phyloP scores from a whole-genome alignment of 129 eudicot species.

The Helichrysum umbraculigerum region DNA sequence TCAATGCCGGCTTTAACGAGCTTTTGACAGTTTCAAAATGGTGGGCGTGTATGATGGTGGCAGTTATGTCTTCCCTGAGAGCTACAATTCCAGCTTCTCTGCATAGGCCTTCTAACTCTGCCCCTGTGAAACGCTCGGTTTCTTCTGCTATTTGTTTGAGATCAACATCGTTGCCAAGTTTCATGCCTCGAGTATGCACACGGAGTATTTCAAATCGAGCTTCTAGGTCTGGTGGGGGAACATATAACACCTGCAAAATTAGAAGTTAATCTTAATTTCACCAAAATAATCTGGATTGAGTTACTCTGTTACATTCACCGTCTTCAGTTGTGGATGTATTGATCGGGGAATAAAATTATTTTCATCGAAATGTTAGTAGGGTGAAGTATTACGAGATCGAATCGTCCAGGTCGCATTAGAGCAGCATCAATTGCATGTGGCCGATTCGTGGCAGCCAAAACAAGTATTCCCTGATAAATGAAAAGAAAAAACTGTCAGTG shows the following conservation, averaged over 20 bases:
- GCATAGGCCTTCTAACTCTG: constrained; percentile 84
- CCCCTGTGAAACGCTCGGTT: constrained; percentile 88
- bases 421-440: constrained; percentile 88
- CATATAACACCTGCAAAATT: constrained; percentile 75
- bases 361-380: too few species aligned
- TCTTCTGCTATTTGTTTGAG: constrained; percentile 70
- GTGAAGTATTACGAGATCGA: constrained; percentile 70
- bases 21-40: constrained; percentile 67
- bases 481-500: background rate
- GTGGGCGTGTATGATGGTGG: constrained; percentile 51
- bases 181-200: constrained; percentile 79
- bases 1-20: constrained; percentile 64
- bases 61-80: constrained; percentile 76
- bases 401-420: constrained; percentile 96
- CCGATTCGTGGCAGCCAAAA: constrained; percentile 97
- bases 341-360: background rate
- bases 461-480: constrained; percentile 84
- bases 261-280: constrained; percentile 11
- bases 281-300: background rate
- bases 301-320: background rate
- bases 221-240: constrained; percentile 89
- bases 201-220: constrained; percentile 75
- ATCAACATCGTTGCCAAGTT: constrained; percentile 54
- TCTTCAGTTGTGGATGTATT: background rate
- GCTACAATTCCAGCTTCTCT: constrained; percentile 89